Base-by-base conservation (phyloP, 1,139 yeast species). In the Pichia sp. region DNA sequence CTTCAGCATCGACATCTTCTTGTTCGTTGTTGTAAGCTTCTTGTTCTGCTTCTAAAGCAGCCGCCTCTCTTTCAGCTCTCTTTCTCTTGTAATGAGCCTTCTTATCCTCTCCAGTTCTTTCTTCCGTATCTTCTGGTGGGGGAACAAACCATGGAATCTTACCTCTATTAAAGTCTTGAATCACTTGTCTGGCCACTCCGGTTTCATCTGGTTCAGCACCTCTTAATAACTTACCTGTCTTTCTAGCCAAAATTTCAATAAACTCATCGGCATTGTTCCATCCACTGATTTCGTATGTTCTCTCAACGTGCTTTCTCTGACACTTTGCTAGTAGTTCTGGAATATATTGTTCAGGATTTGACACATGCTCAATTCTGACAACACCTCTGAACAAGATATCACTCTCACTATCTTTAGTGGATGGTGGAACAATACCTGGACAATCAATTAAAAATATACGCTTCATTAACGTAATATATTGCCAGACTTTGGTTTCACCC, bases 401-500 rank as follows among this genome's bases (percentile, higher is more conserved):
- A n/a, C 95, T 80, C 61, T 88, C 95, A 2, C 92, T 67, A 62
- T 92, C 98, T 57, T 82, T 87, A 32, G 79, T 64, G 29, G 95
- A 85, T 33, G 98, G 98, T 7, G 98, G 98, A 5, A 94, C 98
- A 61, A 92, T 90, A 66, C 98, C 98, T 3, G 98, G 98, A 71
- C 98, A 92, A 67, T 92, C 98, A 59, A 92, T 92, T 58, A 92
- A 72, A 66, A 88, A 92, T 45, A 92, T 92, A 56, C 90, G 77
- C 72, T 90, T 88, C 97, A 92, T 92, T 60, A 92, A 73, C 2
- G 98, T 90, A 59, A 92, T 88, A 68, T 92, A 92, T 71, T 92
- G 98, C 98, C 98, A 92, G 39, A 92, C 97, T 67, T 92, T 92
- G 40, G 98, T 92, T 64, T 92, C 98, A 62, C 98, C 98, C 32